phyloP scores from a whole-genome alignment of 768 basidiomycete genomes.

The Omphalotus guepiniiformis region DNA sequence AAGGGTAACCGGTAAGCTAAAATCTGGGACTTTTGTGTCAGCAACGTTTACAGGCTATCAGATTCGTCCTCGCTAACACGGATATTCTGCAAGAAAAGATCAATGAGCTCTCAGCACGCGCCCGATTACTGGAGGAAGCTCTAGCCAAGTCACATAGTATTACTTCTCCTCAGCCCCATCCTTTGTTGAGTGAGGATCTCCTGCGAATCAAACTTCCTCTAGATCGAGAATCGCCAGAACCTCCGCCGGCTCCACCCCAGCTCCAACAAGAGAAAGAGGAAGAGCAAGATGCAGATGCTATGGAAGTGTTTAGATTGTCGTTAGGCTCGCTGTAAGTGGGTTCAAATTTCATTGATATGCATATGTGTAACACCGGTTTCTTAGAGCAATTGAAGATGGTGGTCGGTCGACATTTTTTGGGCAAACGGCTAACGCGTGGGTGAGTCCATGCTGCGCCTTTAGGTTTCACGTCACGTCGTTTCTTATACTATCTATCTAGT shows the following conservation, averaged over 20 bases:
- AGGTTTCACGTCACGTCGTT: no score
- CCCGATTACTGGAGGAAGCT: constrained; percentile 67
- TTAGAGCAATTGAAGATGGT: constrained; percentile 56
- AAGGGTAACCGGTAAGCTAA: constrained; percentile 59
- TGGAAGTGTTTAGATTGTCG: constrained; percentile 55
- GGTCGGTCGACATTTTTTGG: constrained; percentile 66
- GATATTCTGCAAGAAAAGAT: constrained; percentile 70
- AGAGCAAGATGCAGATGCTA: constrained; percentile 50
- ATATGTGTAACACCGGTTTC: constrained; percentile 8
- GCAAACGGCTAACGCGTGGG: constrained; percentile 65
- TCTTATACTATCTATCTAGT: constrained; percentile 40
- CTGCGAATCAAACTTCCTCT: constrained; percentile 64
- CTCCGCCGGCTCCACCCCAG: constrained; percentile 16
- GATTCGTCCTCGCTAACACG: constrained; percentile 70
- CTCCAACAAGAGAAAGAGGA: constrained; percentile 42
- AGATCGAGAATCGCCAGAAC: constrained; percentile 51
- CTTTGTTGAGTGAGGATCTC: constrained; percentile 56
- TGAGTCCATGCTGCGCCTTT: no score
- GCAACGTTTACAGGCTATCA: constrained; percentile 16
- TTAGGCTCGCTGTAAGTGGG: constrained; percentile 7
- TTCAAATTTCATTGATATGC: constrained; percentile 14
- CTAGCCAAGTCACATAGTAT: constrained; percentile 47
- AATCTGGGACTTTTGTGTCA: constrained; percentile 1
- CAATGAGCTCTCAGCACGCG: constrained; percentile 51
- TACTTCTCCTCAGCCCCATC: constrained; percentile 48